phyloP scores from a whole-genome alignment of 768 basidiomycete genomes.

The Lactarius hengduanensis region DNA sequence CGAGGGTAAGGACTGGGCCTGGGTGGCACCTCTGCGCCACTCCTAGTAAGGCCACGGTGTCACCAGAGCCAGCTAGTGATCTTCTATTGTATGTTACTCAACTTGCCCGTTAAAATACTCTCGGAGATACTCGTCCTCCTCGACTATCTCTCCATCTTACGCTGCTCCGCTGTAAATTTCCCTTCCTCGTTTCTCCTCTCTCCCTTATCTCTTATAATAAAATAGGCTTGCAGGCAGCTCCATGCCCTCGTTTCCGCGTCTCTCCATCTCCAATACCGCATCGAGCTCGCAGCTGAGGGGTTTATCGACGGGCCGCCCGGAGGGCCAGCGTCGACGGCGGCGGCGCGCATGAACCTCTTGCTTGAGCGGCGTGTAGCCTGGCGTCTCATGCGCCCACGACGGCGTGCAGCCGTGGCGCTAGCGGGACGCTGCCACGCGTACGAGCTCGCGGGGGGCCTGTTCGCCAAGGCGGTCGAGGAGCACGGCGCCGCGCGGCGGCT shows the following conservation, averaged over 20 bases:
- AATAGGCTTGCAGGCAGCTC: conserved; percentile 33
- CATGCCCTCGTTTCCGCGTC: conserved; percentile 29
- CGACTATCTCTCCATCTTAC: conserved; percentile 10
- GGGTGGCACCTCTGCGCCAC: no score
- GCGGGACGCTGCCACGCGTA: conserved; percentile 48
- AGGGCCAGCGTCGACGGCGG: conserved; percentile 26
- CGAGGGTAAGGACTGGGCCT: no score
- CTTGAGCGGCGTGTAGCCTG: conserved; percentile 40
- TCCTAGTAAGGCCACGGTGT: no score
- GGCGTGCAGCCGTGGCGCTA: conserved; percentile 33
- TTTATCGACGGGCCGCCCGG: conserved; percentile 31
- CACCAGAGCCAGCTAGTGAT: no score
- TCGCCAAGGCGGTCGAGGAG: conserved; percentile 36
- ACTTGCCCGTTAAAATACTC: conserved; percentile 22
- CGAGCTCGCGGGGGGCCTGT: conserved; percentile 59
- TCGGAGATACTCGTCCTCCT: conserved; percentile 12
- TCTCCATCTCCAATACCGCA: conserved; percentile 34
- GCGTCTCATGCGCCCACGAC: conserved; percentile 36
- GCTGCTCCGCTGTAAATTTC: conserved; percentile 10
- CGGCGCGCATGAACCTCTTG: conserved; percentile 38
- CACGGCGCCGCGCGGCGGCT: conserved; percentile 30
- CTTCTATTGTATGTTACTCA: conserved; percentile 4
- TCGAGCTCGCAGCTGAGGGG: conserved; percentile 37
- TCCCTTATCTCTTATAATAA: no score
- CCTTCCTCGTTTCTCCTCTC: not conserved